Conservation (phyloP, 202 grass and related monocot species). For the Setaria italica region DNA sequence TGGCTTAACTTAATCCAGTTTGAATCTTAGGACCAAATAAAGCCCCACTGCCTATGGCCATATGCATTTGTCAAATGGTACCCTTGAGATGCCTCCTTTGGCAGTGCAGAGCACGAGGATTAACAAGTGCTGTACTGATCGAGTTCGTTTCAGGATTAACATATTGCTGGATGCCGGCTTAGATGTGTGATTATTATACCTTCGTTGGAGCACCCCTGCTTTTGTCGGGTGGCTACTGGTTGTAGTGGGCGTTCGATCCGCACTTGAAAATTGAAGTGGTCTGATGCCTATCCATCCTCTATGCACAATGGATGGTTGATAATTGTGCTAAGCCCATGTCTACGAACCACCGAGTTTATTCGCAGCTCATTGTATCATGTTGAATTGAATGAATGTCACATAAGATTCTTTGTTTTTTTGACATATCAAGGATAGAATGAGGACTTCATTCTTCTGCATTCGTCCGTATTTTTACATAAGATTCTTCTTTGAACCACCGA, state of each 20-base stretch:
- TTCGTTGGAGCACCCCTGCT: not conserved
- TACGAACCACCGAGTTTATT: not conserved
- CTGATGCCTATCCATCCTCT: not conserved
- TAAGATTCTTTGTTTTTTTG: not conserved
- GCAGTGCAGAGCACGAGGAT: too few relatives aligned
- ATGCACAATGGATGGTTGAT: not conserved
- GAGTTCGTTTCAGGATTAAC: not conserved
- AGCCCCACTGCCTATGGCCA: not conserved
- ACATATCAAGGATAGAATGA: too few relatives aligned
- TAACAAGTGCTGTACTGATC: not conserved
- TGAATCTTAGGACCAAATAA: not conserved
- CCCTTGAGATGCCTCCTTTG: not conserved
- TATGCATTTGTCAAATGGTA: not conserved
- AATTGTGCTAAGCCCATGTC: not conserved
- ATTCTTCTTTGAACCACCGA: too few relatives aligned
- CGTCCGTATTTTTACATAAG: too few relatives aligned
- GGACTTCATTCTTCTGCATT: too few relatives aligned
- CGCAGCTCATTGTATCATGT: not conserved
- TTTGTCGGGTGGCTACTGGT: not conserved
- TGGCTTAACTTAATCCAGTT: not conserved
- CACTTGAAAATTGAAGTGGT: not conserved
- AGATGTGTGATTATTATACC: not conserved
- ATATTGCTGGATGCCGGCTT: not conserved
- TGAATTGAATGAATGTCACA: not conserved
- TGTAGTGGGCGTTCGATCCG: not conserved